These are phyloP conservation scores for Morella rubra DNA, from an alignment of 306 rosid genomes.

Conservation along the genomic window DNA sequence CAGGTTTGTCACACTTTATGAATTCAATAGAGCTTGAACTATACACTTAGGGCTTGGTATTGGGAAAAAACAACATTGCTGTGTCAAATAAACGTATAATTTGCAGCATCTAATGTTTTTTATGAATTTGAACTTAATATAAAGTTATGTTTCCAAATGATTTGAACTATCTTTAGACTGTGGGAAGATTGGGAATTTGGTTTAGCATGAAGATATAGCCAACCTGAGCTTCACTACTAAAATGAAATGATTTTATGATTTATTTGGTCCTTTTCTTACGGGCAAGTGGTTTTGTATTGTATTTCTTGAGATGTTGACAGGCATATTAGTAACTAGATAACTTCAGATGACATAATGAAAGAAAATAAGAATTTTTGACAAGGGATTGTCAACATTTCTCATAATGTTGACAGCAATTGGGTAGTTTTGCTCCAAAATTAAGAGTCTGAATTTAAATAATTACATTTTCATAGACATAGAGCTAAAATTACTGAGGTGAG, in stretches of 20 bases:
- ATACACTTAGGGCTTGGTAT: neutral
- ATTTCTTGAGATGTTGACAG: neutral
- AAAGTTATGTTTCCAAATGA: neutral
- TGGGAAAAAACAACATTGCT: neutral
- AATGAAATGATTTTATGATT: neutral
- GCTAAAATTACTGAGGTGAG: neutral
- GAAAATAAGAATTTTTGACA: neutral
- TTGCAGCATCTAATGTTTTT: neutral
- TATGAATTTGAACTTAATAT: neutral
- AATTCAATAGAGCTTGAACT: neutral
- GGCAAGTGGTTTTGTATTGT: neutral
- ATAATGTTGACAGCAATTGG: neutral
- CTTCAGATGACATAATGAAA: neutral
- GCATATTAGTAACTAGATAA: neutral
- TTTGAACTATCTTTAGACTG: neutral
- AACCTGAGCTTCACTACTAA: neutral
- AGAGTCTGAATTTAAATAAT: neutral
- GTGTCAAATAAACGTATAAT: neutral
- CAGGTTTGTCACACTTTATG: slow-evolving; percentile 52
- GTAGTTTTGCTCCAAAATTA: neutral
- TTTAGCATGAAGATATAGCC: neutral
- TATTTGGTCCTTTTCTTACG: neutral
- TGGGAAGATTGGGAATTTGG: neutral
- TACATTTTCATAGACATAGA: neutral
- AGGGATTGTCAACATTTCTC: neutral